A percentile compares a stretch with the other conserved stretches of the same genome.
phyloP scores from a whole-genome alignment of 768 basidiomycete genomes.

The Xanthoconium purpureum region DNA sequence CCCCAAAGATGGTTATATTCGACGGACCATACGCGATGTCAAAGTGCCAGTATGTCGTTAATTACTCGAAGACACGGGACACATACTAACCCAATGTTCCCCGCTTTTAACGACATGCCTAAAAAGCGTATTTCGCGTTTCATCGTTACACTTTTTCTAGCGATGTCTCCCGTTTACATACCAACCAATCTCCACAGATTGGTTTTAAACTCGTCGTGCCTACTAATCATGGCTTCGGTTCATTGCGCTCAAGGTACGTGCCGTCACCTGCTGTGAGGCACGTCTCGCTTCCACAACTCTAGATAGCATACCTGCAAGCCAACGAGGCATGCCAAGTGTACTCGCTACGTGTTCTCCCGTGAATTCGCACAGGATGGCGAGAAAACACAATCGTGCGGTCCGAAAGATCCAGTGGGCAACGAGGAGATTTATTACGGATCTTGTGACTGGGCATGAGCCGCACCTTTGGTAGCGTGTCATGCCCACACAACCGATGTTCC shows the following conservation, averaged over 20 bases:
- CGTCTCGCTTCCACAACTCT: background rate
- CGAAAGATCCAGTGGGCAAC: background rate
- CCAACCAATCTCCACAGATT: too few species aligned
- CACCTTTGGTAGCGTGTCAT: too few species aligned
- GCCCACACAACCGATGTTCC: too few species aligned
- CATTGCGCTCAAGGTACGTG: background rate
- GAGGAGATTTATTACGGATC: background rate
- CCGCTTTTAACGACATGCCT: background rate
- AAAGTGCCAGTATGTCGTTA: background rate
- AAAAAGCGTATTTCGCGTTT: background rate
- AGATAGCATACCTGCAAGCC: background rate
- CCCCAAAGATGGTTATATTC: background rate
- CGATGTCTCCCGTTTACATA: background rate
- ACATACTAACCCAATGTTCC: too few species aligned
- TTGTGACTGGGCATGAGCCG: too few species aligned
- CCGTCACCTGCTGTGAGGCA: background rate
- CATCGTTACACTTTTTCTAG: background rate
- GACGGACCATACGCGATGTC: background rate
- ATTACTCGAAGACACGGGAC: background rate
- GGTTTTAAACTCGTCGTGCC: background rate
- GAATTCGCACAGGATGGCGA: background rate
- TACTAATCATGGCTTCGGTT: too few species aligned
- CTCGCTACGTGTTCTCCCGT: background rate
- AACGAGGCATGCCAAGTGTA: too few species aligned
- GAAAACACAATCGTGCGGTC: background rate